Evolutionary conservation across 176 grass and related monocot species (phyloP).

Genomic region (Oryza meridionalis): DNA sequence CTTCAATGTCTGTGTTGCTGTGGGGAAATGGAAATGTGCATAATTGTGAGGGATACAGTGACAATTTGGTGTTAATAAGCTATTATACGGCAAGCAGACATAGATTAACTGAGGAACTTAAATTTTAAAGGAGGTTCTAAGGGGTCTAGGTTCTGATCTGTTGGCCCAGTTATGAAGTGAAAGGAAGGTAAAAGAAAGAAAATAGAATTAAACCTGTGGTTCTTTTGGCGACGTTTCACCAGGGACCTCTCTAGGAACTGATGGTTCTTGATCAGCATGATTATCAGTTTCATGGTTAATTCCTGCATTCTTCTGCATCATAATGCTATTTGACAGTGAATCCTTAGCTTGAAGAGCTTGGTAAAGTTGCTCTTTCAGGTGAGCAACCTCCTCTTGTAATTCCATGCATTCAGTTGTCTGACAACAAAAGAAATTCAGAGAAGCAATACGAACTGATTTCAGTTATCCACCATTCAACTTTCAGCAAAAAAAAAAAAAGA

Average conservation of each 20-base stretch:
- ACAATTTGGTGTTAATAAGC: slow-evolving; percentile 4
- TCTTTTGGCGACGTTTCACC: slow-evolving; percentile 48
- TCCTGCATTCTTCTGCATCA: slow-evolving; percentile 46
- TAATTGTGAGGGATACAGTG: not conserved
- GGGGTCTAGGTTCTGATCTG: not conserved
- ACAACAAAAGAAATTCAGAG: slow-evolving; percentile 33
- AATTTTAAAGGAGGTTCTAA: not conserved
- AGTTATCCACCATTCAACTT: slow-evolving; percentile 29
- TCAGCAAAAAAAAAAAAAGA: not conserved
- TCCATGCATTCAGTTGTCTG: slow-evolving; percentile 84
- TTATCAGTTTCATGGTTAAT: slow-evolving; percentile 47
- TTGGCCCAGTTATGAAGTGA: slow-evolving; percentile 28
- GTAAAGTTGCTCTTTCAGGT: slow-evolving; percentile 70
- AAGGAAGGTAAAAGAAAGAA: slow-evolving; percentile 26
- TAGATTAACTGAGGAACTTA: not conserved
- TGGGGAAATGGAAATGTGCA: not conserved
- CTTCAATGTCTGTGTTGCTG: slow-evolving; percentile 16
- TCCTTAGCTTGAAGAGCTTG: slow-evolving; percentile 70
- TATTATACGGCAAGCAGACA: not conserved
- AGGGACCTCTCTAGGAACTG: slow-evolving; percentile 41
- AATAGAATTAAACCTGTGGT: slow-evolving; percentile 50
- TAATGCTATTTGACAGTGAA: slow-evolving; percentile 43
- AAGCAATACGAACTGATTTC: slow-evolving; percentile 21
- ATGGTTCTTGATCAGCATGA: slow-evolving; percentile 53
- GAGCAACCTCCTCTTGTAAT: slow-evolving; percentile 70